Conservation (phyloP, 108 stramenopile species). For the Cyclotella kingstonii region DNA sequence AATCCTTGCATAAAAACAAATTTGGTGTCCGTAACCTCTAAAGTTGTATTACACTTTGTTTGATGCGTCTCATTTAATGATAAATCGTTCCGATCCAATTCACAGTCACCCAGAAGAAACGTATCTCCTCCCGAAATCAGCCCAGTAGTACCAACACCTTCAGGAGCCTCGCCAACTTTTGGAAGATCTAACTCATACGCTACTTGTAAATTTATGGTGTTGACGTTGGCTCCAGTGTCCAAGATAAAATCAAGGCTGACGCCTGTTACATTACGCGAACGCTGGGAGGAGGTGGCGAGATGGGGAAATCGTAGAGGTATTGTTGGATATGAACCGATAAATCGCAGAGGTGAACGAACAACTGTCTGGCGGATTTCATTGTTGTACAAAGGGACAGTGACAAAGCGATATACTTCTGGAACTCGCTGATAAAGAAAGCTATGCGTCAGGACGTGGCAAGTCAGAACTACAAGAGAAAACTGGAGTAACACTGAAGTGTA, state of each 20-base stretch:
- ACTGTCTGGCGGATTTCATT: conserved; percentile 11
- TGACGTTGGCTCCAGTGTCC: conserved; percentile 76
- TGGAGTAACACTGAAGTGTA: too few relatives aligned
- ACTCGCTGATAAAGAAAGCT: too few relatives aligned
- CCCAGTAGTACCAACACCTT: conserved; percentile 57
- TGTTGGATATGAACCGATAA: conserved; percentile 66
- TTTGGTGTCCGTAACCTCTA: conserved; percentile 22
- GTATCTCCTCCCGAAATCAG: conserved; percentile 61
- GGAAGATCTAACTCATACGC: conserved; percentile 55
- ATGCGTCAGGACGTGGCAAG: too few relatives aligned
- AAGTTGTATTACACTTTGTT: neutral
- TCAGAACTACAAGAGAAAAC: too few relatives aligned
- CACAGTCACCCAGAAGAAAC: conserved; percentile 64
- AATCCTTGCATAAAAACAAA: conserved; percentile 66
- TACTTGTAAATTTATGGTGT: conserved; percentile 69
- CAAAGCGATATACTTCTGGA: too few relatives aligned
- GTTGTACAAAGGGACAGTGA: neutral
- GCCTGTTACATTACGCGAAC: conserved; percentile 55
- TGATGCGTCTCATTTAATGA: neutral
- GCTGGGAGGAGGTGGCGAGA: conserved; percentile 65
- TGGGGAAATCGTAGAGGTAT: conserved; percentile 68
- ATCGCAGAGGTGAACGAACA: conserved; percentile 61
- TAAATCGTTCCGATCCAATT: conserved; percentile 39
- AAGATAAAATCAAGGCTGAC: conserved; percentile 69
- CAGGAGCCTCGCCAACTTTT: conserved; percentile 55